Conservation (phyloP, 164 flowering plant genomes). For the Pachysandra terminalis region DNA sequence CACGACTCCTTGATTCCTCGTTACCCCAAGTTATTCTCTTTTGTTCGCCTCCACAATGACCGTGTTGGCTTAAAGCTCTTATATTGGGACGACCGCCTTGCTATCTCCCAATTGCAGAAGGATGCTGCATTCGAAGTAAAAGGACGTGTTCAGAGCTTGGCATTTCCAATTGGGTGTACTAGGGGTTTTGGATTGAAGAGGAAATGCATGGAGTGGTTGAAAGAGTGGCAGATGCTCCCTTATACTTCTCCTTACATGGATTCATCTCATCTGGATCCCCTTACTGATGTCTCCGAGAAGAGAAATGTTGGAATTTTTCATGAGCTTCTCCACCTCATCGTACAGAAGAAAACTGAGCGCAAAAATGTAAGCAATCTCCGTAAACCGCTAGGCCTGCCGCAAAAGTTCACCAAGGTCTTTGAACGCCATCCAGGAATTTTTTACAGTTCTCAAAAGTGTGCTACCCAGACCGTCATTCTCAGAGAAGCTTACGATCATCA, state of each 20-base stretch:
- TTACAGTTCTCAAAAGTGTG: constrained; percentile 76
- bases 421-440: constrained; percentile 96
- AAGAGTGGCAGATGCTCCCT: constrained; percentile 91
- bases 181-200: constrained; percentile 88
- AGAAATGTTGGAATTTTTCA: constrained; percentile 87
- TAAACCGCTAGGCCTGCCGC: constrained; percentile 69
- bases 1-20: constrained; percentile 33
- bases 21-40: constrained; percentile 47
- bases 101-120: constrained; percentile 69
- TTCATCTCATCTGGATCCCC: constrained; percentile 79
- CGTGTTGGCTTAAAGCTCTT: constrained; percentile 66
- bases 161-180: constrained; percentile 78
- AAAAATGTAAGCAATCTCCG: constrained; percentile 86
- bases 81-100: constrained; percentile 63
- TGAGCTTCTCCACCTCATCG: constrained; percentile 81
- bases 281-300: constrained; percentile 91
- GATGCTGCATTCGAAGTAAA: constrained; percentile 25
- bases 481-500: constrained; percentile 72
- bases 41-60: constrained; percentile 51
- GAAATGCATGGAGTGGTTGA: constrained; percentile 87
- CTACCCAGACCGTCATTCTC: constrained; percentile 81
- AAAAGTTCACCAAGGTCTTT: constrained; percentile 93
- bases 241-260: constrained; percentile 85
- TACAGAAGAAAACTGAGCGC: constrained; percentile 69
- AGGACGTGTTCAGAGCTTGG: constrained; percentile 27